A percentile compares a stretch with the other conserved stretches of the same genome.
Conservation (phyloP, 1,139 yeast genomes). For the Spathaspora sp. region DNA sequence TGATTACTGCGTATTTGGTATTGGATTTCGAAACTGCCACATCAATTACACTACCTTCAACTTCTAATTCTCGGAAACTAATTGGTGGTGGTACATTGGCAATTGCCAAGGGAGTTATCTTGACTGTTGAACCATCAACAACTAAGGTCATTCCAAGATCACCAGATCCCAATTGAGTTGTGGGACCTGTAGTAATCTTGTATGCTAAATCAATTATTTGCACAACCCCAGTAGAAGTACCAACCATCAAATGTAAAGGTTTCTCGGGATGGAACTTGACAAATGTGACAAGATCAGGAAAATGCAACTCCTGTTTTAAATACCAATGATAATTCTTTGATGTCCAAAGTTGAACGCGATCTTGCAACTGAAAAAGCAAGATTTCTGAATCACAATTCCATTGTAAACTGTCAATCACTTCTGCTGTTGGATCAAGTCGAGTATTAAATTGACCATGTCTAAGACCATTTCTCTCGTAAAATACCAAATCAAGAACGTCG, state of each 20-base stretch:
- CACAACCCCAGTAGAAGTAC: constrained; percentile 44
- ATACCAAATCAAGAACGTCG: constrained; percentile 56
- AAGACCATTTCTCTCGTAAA: constrained; percentile 91
- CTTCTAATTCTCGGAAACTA: constrained; percentile 63
- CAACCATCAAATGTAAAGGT: constrained; percentile 71
- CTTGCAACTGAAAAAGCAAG: constrained; percentile 61
- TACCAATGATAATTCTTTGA: constrained; percentile 95
- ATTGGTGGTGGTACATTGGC: constrained; percentile 98
- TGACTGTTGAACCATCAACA: constrained; percentile 72
- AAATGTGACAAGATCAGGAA: constrained; percentile 39
- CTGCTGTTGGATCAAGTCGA: constrained; percentile 51
- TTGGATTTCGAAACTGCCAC: constrained; percentile 66
- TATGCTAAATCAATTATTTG: constrained; percentile 71
- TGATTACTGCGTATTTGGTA: constrained; percentile 55
- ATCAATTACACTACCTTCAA: constrained; percentile 54
- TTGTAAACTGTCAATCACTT: constrained; percentile 49
- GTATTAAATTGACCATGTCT: constrained; percentile 85
- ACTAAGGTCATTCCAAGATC: constrained; percentile 82
- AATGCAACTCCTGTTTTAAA: constrained; percentile 70
- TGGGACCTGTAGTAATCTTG: constrained; percentile 65
- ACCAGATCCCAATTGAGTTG: constrained; percentile 49
- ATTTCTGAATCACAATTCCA: constrained; percentile 89
- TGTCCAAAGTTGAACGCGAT: constrained; percentile 82
- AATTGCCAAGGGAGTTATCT: constrained; percentile 76
- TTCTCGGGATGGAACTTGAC: constrained; percentile 89